Conservation (phyloP, 1,139 yeast species). For the Hemisphaericaspora subhashii region DNA sequence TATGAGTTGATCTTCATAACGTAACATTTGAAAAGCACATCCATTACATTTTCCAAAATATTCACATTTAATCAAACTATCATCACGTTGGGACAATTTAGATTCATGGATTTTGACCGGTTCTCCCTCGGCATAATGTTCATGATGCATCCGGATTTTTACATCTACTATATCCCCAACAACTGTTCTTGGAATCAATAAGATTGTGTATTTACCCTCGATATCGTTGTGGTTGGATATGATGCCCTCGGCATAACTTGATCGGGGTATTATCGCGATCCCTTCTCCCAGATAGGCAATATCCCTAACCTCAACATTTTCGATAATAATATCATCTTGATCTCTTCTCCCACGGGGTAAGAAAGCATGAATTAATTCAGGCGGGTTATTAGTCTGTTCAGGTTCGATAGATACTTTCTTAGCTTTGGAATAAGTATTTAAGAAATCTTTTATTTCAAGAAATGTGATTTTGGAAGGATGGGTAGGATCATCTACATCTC, state of each 20-base stretch:
- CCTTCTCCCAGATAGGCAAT: slow-evolving; percentile 42
- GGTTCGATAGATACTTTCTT: slow-evolving; percentile 10
- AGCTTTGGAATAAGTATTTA: slow-evolving; percentile 15
- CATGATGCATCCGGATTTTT: slow-evolving; percentile 30
- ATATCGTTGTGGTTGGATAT: slow-evolving; percentile 15
- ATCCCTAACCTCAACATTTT: slow-evolving; percentile 26
- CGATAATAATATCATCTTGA: slow-evolving; percentile 13
- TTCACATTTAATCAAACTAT: slow-evolving; percentile 49
- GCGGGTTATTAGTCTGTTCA: slow-evolving; percentile 23
- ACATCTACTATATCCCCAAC: slow-evolving; percentile 40
- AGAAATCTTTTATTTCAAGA: slow-evolving; percentile 27
- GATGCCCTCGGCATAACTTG: slow-evolving; percentile 20
- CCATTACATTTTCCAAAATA: slow-evolving; percentile 74
- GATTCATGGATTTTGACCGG: slow-evolving; percentile 12
- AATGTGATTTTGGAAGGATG: slow-evolving; percentile 13
- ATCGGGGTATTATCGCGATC: slow-evolving; percentile 32
- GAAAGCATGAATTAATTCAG: slow-evolving; percentile 27
- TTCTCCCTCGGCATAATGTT: slow-evolving; percentile 31
- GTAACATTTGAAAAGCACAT: slow-evolving; percentile 47
- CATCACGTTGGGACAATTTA: slow-evolving; percentile 23
- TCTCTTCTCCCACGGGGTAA: slow-evolving; percentile 20
- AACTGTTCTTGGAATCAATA: slow-evolving; percentile 39
- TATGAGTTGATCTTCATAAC: slow-evolving; percentile 37
- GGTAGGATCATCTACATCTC: slow-evolving; percentile 14
- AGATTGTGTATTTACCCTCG: slow-evolving; percentile 22